Conservation (phyloP, 352 stramenopile genomes). For the Pythium aristosporum region DNA sequence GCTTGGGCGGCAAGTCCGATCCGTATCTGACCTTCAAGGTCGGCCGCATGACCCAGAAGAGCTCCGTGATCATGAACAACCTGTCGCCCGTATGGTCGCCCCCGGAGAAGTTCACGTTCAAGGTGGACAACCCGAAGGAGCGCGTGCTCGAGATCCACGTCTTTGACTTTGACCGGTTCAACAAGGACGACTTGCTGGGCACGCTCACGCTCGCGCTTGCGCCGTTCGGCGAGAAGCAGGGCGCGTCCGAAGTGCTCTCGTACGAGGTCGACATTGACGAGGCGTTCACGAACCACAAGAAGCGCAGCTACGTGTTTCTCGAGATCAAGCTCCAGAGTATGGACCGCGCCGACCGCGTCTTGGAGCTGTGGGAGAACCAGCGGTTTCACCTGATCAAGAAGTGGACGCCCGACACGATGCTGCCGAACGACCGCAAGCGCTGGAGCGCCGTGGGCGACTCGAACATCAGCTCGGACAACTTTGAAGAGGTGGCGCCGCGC, state of each 20-base stretch:
- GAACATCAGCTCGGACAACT: conserved; percentile 59
- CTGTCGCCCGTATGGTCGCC: conserved; percentile 73
- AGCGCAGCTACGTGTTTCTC: conserved; percentile 70
- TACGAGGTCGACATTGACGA: conserved; percentile 56
- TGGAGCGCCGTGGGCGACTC: conserved; percentile 66
- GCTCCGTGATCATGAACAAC: conserved; percentile 51
- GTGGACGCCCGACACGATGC: conserved; percentile 63
- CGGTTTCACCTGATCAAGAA: conserved; percentile 76
- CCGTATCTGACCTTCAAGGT: conserved; percentile 81
- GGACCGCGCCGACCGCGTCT: conserved; percentile 52
- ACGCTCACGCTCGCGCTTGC: conserved; percentile 53
- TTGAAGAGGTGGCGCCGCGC: conserved; percentile 66
- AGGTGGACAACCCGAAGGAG: conserved; percentile 50
- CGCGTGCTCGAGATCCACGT: conserved; percentile 63
- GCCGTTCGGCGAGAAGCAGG: conserved; percentile 40
- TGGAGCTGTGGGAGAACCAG: conserved; percentile 87
- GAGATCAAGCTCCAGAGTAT: conserved; percentile 71
- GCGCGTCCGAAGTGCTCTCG: conserved; percentile 55
- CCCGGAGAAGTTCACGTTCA: conserved; percentile 65
- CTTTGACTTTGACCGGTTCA: conserved; percentile 75
- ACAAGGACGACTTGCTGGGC: conserved; percentile 78
- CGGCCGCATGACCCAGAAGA: conserved; percentile 63
- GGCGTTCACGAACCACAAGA: conserved; percentile 59
- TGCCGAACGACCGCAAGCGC: conserved; percentile 61
- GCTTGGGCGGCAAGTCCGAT: conserved; percentile 77